Evolutionary conservation across 2,329 filamentous ascomycete genomes (phyloP).

Genomic region (Colletotrichum euphorbiae): DNA sequence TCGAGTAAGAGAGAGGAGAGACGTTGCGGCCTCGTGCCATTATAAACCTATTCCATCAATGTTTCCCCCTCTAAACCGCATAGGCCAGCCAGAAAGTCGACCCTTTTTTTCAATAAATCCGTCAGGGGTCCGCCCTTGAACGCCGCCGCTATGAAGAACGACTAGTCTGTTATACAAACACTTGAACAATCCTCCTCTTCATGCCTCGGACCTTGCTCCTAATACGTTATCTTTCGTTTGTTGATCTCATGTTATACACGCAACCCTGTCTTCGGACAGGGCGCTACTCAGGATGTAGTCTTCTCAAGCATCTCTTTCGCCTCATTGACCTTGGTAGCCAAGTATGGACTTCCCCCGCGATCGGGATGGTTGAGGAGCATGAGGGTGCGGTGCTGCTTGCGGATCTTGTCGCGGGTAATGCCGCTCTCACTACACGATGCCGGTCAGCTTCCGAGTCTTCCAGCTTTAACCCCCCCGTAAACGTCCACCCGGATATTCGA

Average conservation of each 20-base stretch:
- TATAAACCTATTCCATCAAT: constrained; percentile 24
- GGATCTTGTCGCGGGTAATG: constrained; percentile 90
- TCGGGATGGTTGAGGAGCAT: constrained; percentile 99
- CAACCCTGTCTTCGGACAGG: background rate
- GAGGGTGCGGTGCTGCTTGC: constrained; percentile 93
- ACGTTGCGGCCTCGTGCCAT: constrained; percentile 37
- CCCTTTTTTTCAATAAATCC: constrained; percentile 2
- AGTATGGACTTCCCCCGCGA: constrained; percentile 93
- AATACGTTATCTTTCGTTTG: background rate
- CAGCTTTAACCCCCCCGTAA: background rate
- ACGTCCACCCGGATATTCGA: background rate
- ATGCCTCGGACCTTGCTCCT: too few species aligned
- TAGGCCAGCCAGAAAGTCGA: constrained; percentile 12
- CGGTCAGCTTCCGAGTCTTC: background rate
- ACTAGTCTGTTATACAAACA: constrained; percentile 50
- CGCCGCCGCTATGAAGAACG: constrained; percentile 59
- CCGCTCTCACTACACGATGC: constrained; percentile 76
- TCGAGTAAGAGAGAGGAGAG: constrained; percentile 36
- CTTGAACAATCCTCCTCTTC: constrained; percentile 18
- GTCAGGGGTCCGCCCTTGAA: constrained; percentile 42
- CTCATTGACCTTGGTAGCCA: constrained; percentile 98
- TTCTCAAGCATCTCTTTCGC: constrained; percentile 97
- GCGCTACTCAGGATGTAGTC: constrained; percentile 48
- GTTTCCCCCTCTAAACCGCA: constrained; percentile 8
- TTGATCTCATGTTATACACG: constrained; percentile 25